These are phyloP conservation scores for Vaccinium macrocarpon DNA, from an alignment of 148 eudicot genomes.

Conservation along the genomic window DNA sequence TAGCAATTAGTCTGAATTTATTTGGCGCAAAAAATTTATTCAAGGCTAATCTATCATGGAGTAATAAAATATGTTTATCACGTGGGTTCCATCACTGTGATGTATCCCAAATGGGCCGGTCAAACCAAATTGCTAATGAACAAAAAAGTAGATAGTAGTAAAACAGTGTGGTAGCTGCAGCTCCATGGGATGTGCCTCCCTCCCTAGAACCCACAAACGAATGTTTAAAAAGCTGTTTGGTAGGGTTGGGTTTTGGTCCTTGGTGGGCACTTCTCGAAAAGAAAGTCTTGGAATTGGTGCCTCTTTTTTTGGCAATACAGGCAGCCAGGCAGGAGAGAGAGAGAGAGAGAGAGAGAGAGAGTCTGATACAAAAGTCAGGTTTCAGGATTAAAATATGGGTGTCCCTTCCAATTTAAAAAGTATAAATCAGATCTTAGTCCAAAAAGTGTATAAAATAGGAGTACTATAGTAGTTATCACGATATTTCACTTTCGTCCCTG, in stretches of 20 bases:
- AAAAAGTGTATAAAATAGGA: not conserved
- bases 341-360: not conserved
- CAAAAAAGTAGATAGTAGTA: not conserved
- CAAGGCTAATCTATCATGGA: too few relatives aligned
- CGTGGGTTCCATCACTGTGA: not conserved
- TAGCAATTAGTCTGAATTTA: too few relatives aligned
- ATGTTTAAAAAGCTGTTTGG: not conserved
- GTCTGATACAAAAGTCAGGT: not conserved
- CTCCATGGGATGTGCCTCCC: not conserved
- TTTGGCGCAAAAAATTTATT: too few relatives aligned
- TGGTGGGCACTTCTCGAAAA: conserved; percentile 24
- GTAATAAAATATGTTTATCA: not conserved
- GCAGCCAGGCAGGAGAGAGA: not conserved
- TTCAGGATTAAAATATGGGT: not conserved
- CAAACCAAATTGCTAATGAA: not conserved
- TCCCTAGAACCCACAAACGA: not conserved
- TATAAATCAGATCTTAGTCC: not conserved
- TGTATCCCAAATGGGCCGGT: not conserved
- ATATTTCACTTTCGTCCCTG: not conserved
- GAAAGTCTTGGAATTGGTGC: conserved; percentile 23
- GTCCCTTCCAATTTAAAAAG: not conserved
- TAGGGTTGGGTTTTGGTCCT: not conserved
- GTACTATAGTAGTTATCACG: not conserved
- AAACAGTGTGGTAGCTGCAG: not conserved
- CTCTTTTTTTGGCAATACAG: conserved; percentile 10